Conservation (phyloP, 2,329 filamentous ascomycete genomes). For the Pseudogymnoascus sp. region DNA sequence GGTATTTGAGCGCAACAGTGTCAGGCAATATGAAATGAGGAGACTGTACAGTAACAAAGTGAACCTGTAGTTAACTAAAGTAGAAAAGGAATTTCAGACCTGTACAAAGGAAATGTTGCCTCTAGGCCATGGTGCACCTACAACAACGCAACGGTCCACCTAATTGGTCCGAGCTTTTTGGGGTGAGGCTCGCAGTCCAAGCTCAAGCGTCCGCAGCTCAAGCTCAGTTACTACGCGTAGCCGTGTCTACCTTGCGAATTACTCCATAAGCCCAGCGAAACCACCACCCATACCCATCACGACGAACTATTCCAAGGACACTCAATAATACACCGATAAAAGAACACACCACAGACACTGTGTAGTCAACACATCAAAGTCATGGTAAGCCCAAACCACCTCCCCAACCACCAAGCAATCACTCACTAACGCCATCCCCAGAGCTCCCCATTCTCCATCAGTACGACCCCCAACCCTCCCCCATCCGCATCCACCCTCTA, state of each 20-base stretch:
- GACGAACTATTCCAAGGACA: not conserved
- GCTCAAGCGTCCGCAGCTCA: conserved; percentile 5
- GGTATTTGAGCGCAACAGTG: not conserved
- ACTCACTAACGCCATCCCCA: conserved; percentile 38
- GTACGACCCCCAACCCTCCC: conserved; percentile 43
- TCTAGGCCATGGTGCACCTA: not conserved
- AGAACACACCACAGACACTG: not conserved
- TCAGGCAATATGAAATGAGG: not conserved
- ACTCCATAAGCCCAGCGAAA: conserved; percentile 11
- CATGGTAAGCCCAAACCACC: conserved; percentile 23
- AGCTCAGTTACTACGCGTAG: conserved; percentile 14
- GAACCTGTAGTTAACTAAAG: not conserved
- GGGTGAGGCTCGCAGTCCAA: conserved; percentile 2
- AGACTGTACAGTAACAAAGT: not conserved
- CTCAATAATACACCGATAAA: not conserved
- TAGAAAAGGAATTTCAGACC: not conserved
- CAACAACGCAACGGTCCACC: not conserved
- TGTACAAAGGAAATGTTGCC: conserved; percentile 5
- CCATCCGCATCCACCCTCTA: conserved; percentile 16
- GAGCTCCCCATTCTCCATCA: conserved; percentile 93
- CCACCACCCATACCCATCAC: conserved; percentile 7
- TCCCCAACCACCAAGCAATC: conserved; percentile 4
- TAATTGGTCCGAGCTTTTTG: conserved; percentile 9
- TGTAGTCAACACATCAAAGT: conserved; percentile 12
- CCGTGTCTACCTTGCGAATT: conserved; percentile 26